These are phyloP conservation scores for Ophiosphaerella herpotricha DNA, from an alignment of 2,329 filamentous ascomycete genomes.

Conservation along the genomic window DNA sequence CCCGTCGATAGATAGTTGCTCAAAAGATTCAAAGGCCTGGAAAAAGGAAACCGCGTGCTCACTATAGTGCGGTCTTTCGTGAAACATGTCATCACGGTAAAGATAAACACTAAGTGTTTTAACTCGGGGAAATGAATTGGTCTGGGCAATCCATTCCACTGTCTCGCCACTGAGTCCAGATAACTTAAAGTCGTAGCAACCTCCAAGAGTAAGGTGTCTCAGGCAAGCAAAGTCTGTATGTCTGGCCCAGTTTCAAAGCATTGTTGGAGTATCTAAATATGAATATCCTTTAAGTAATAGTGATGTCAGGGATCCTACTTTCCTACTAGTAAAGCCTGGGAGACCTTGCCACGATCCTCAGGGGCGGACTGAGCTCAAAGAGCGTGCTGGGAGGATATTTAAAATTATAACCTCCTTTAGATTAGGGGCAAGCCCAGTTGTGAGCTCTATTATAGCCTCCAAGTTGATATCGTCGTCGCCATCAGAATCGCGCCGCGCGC, in stretches of 20 bases:
- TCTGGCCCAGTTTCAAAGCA: constrained; percentile 16
- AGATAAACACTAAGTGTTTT: constrained; percentile 15
- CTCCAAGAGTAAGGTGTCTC: constrained; percentile 18
- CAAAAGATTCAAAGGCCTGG: constrained; percentile 15
- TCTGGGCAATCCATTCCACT: constrained; percentile 21
- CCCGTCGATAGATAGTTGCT: constrained; percentile 16
- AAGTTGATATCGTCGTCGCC: constrained; percentile 23
- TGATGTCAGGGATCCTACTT: constrained; percentile 19
- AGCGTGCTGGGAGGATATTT: not conserved
- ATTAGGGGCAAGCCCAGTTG: constrained; percentile 24
- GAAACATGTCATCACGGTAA: constrained; percentile 13
- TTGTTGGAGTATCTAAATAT: not conserved
- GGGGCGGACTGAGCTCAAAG: not conserved
- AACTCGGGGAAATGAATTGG: constrained; percentile 12
- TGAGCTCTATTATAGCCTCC: constrained; percentile 24
- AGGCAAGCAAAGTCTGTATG: constrained; percentile 22
- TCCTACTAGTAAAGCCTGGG: constrained; percentile 11
- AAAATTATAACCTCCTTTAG: constrained; percentile 21
- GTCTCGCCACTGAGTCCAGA: constrained; percentile 16
- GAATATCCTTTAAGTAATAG: constrained; percentile 14
- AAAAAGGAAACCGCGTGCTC: constrained; percentile 24
- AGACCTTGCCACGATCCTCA: constrained; percentile 21
- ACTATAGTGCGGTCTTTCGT: constrained; percentile 20
- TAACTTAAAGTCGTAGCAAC: not conserved
- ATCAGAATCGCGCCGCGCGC: constrained; percentile 16